Conservation (phyloP, 2,329 filamentous ascomycete genomes). For the Aquanectria penicillioides region DNA sequence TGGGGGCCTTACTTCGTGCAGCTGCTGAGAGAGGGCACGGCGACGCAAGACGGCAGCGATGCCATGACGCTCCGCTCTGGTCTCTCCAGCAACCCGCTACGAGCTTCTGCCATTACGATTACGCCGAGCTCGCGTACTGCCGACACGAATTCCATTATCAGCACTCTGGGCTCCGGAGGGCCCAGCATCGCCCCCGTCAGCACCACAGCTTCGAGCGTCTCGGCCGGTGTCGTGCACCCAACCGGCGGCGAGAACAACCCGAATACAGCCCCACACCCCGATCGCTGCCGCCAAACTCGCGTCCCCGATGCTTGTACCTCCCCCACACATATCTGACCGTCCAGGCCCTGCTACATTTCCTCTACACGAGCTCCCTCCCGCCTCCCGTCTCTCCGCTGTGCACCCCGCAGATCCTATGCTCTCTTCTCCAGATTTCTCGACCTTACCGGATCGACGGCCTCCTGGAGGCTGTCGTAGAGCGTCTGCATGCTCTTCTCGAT, state of each 20-base stretch:
- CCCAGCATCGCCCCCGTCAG: slow-evolving; percentile 53
- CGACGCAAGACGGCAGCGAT: slow-evolving; percentile 77
- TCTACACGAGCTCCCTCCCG: slow-evolving; percentile 92
- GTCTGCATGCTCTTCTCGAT: slow-evolving; percentile 88
- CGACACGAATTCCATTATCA: slow-evolving; percentile 58
- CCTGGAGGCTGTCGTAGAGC: slow-evolving; percentile 90
- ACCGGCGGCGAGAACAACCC: slow-evolving; percentile 58
- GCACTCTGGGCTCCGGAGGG: slow-evolving; percentile 55
- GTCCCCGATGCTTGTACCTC: slow-evolving; percentile 89
- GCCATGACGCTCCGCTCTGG: slow-evolving; percentile 78
- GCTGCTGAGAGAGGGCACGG: slow-evolving; percentile 82
- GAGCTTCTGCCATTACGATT: slow-evolving; percentile 87
- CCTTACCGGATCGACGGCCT: slow-evolving; percentile 95
- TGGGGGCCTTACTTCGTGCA: slow-evolving; percentile 98
- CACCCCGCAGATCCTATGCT: slow-evolving; percentile 95
- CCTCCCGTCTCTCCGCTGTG: slow-evolving; percentile 80
- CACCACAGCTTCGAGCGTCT: slow-evolving; percentile 56
- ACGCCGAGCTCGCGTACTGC: slow-evolving; percentile 71
- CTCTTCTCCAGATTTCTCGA: slow-evolving; percentile 89
- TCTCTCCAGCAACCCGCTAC: slow-evolving; percentile 65
- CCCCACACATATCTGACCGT: slow-evolving; percentile 92
- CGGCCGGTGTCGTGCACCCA: slow-evolving; percentile 47
- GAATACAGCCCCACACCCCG: slow-evolving; percentile 68
- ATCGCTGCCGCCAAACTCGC: slow-evolving; percentile 67
- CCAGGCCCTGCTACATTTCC: slow-evolving; percentile 88